Conservation (phyloP, 306 rosid genomes). For the Quercus suber region DNA sequence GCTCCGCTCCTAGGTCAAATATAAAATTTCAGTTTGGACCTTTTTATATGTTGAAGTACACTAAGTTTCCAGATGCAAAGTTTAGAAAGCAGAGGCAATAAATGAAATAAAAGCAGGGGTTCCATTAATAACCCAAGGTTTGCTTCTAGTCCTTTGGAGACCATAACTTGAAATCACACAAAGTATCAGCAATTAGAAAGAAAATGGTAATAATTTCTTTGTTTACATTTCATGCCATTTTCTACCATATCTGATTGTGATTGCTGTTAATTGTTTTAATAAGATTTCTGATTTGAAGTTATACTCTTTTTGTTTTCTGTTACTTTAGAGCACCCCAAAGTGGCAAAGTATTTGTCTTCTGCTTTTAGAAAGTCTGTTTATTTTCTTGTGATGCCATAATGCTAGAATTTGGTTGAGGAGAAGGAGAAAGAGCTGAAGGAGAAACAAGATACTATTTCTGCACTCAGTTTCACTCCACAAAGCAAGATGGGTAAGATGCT, state of each 20-base stretch:
- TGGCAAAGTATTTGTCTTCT: background rate
- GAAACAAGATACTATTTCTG: conserved; percentile 82
- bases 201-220: too few species aligned
- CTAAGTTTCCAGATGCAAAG: too few species aligned
- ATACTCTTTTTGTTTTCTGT: background rate
- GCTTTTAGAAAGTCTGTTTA: background rate
- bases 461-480: conserved; percentile 80
- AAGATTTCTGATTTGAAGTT: background rate
- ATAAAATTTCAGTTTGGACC: too few species aligned
- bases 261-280: background rate
- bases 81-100: too few species aligned
- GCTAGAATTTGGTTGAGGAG: conserved; percentile 82
- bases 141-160: too few species aligned
- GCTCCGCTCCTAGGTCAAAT: too few species aligned
- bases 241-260: background rate
- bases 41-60: too few species aligned
- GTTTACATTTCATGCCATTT: background rate
- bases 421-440: conserved; percentile 84
- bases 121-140: too few species aligned
- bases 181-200: too few species aligned
- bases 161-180: too few species aligned
- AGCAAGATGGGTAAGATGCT: conserved; percentile 96
- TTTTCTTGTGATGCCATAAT: conserved; percentile 9
- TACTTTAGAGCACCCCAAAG: background rate
- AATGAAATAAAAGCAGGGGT: too few species aligned